Evolutionary conservation across 108 stramenopile species (phyloP).

Genomic region (Fragilaria radians): DNA sequence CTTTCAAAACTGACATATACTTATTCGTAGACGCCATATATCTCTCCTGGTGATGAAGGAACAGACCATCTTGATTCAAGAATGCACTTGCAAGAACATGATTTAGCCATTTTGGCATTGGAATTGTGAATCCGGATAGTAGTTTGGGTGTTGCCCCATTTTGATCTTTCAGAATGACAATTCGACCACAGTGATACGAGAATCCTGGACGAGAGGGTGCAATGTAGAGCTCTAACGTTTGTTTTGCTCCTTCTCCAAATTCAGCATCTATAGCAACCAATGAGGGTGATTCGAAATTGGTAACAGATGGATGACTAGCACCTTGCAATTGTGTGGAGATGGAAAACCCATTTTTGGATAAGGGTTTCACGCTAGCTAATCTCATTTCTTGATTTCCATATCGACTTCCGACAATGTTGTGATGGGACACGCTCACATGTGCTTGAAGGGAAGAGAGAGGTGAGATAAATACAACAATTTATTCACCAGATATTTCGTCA

Average conservation of each 20-base stretch:
- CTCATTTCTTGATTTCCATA: conserved; percentile 12
- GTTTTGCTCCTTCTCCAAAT: conserved; percentile 17
- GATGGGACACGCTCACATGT: conserved; percentile 11
- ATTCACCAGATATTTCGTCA: neutral
- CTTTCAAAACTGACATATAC: conserved; percentile 6
- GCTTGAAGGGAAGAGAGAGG: neutral
- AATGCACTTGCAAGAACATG: conserved; percentile 19
- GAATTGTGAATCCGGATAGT: conserved; percentile 14
- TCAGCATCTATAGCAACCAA: conserved; percentile 7
- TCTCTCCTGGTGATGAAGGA: conserved; percentile 29
- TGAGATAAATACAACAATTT: neutral
- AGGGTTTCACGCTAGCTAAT: neutral
- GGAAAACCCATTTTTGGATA: conserved; percentile 22
- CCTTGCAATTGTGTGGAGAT: neutral
- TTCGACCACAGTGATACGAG: conserved; percentile 27
- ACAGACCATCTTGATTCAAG: conserved; percentile 28
- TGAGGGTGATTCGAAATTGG: conserved; percentile 13
- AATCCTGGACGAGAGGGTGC: conserved; percentile 30
- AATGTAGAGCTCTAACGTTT: conserved; percentile 20
- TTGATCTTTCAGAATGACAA: conserved; percentile 20
- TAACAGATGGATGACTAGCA: neutral
- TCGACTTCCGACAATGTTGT: conserved; percentile 23
- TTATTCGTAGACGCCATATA: conserved; percentile 2
- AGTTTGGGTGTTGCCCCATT: conserved; percentile 8
- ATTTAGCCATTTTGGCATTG: conserved; percentile 29